These are phyloP conservation scores for Salix viminalis DNA, from an alignment of 345 rosid species.

Conservation along the genomic window DNA sequence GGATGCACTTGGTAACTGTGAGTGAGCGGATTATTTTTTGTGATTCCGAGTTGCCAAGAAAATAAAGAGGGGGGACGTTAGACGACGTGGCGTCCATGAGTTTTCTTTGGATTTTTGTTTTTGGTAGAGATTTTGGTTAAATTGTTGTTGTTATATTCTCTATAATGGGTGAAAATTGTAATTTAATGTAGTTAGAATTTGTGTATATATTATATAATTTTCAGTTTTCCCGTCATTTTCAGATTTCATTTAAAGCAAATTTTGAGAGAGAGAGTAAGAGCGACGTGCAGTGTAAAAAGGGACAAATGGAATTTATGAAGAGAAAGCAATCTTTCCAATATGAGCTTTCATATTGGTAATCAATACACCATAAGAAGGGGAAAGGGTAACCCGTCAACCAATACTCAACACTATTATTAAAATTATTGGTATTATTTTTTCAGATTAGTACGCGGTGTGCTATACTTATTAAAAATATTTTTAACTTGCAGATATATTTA, in stretches of 20 bases:
- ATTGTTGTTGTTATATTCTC: too few relatives aligned
- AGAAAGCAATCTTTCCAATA: background rate
- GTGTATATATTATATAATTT: background rate
- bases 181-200: background rate
- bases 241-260: background rate
- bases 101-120: background rate
- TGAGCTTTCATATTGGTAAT: background rate
- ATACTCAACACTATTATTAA: too few relatives aligned
- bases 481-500: too few relatives aligned
- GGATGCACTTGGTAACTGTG: background rate
- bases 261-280: background rate
- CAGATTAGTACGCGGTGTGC: too few relatives aligned
- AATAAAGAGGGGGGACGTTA: too few relatives aligned
- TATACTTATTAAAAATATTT: too few relatives aligned
- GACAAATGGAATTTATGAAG: background rate
- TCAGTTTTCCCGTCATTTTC: background rate
- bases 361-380: background rate
- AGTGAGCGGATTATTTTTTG: background rate
- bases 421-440: too few relatives aligned
- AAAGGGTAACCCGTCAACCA: too few relatives aligned
- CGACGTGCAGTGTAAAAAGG: background rate
- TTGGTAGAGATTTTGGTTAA: background rate
- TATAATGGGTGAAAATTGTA: background rate
- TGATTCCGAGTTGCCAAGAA: background rate
- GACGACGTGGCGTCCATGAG: slow-evolving; percentile 17